Percentiles rank a stretch among this genome's conserved stretches.
Conservation (phyloP, 192 early-diverging fungal genomes). For the Funneliformis geosporum region DNA sequence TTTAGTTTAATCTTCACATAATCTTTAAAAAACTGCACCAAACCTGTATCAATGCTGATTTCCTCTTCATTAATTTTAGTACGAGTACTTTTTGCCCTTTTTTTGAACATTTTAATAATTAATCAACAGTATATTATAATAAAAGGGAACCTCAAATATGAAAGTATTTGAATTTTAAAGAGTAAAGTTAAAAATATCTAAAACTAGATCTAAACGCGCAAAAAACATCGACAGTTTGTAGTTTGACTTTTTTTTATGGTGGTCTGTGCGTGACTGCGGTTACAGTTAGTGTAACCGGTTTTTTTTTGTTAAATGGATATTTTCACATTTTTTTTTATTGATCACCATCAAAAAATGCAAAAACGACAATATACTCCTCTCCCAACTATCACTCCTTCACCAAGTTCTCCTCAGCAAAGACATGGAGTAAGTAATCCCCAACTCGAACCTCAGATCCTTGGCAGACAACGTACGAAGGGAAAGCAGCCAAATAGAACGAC, state of each 20-base stretch:
- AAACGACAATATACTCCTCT: not conserved
- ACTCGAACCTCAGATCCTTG: not conserved
- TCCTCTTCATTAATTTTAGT: not conserved
- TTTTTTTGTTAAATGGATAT: no score
- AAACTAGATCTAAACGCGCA: no score
- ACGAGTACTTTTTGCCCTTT: not conserved
- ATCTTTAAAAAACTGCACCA: not conserved
- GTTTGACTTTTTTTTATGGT: no score
- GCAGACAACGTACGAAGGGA: not conserved
- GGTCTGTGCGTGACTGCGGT: not conserved
- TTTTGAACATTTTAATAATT: not conserved
- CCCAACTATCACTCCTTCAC: not conserved
- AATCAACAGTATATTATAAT: no score
- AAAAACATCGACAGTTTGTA: no score
- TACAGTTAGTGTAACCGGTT: no score
- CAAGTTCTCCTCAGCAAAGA: not conserved
- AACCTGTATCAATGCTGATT: not conserved
- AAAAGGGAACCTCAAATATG: no score
- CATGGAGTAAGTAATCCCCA: not conserved
- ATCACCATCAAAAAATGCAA: not conserved
- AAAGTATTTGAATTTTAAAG: no score
- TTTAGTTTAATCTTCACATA: no score
- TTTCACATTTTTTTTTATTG: no score
- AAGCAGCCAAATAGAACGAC: conserved; percentile 72
- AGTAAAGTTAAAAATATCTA: no score